Base-by-base conservation (phyloP, 108 stramenopile genomes). In the Cyclostephanos invisitatus region DNA sequence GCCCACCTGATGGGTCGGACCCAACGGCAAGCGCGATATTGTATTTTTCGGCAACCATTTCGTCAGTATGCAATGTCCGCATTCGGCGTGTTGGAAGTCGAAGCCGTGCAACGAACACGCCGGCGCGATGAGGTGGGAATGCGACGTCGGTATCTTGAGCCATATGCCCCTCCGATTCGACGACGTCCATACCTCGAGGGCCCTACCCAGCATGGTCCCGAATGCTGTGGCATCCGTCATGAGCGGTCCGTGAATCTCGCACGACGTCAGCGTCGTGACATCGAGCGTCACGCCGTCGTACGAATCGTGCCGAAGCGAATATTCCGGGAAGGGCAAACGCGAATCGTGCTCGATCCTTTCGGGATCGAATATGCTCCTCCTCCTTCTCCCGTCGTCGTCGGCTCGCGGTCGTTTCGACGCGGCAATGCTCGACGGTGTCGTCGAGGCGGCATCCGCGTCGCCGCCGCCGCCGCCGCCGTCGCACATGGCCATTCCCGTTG, bases 1-100 rank as follows among this genome's bases (percentile, higher is more conserved):
- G 0, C 92, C 92, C 11, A 91, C 81, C 74, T 94, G 92, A 78
- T 91, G 89, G 5, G 85, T 87, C 14, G 92, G 92, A 29, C 92
- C 92, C 29, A 73, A 47, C 4, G 92, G 92, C n/a, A 94, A 56
- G 9, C 81, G 64, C 10, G 84, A 86, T 4, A 62, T 53, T 1
- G 73, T 44, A 20, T 86, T 70, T 35, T n/a, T 53, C 7, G 88
- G 88, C 2, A 94, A 66, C 92, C 92, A 94, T 65, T 82, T 77
- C 56, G 78, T 89, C 62, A 94, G 58, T 3, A 94, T 75, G 22
- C 87, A 72, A 17, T 49, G 51, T 7, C 81, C 79, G 0, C 79
- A 74, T 35, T 78, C 74, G 21, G 83, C 81, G 55, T 73, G 68
- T 24, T 89, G 89, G 64, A 91, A 93, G 47, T 88, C 82, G 81